Evolutionary conservation across 208 protist species (phyloP).

Genomic region (Zelonia costaricensis): DNA sequence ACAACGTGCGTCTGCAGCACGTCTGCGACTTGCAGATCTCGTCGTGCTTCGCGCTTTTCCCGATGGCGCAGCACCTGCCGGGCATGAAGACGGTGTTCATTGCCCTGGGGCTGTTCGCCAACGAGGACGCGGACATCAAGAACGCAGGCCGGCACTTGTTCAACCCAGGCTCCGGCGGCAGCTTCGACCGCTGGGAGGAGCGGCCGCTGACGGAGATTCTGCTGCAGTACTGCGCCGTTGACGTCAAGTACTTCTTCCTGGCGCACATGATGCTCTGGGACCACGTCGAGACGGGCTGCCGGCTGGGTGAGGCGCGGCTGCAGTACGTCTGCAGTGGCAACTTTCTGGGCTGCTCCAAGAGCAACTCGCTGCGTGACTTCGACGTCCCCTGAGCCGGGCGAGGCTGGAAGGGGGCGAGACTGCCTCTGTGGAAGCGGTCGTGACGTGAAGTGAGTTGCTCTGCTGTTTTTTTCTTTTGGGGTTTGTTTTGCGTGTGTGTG

Average conservation of each 20-base stretch:
- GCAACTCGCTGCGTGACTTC: conserved; percentile 47
- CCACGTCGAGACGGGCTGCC: conserved; percentile 27
- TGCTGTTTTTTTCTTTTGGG: no score
- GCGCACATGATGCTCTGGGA: conserved; percentile 33
- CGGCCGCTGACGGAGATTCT: conserved; percentile 48
- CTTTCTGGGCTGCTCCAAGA: conserved; percentile 26
- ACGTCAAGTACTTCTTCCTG: conserved; percentile 67
- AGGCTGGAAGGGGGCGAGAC: background rate
- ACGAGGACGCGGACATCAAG: conserved; percentile 41
- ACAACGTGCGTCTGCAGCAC: conserved; percentile 38
- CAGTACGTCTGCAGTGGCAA: conserved; percentile 31
- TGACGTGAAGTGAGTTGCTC: background rate
- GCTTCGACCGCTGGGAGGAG: conserved; percentile 49
- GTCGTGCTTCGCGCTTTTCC: conserved; percentile 34
- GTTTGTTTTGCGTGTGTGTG: no score
- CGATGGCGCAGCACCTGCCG: conserved; percentile 29
- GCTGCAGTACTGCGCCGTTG: conserved; percentile 62
- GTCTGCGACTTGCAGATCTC: conserved; percentile 64
- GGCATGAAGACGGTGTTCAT: conserved; percentile 56
- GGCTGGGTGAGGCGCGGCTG: conserved; percentile 30
- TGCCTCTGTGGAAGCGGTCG: no score
- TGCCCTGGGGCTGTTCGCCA: conserved; percentile 33
- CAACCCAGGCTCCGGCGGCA: conserved; percentile 44
- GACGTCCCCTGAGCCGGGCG: background rate
- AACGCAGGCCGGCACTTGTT: conserved; percentile 45